Evolutionary conservation across 495 filamentous ascomycete genomes (phyloP).

Genomic region (Aspergillus saccharolyticus): DNA sequence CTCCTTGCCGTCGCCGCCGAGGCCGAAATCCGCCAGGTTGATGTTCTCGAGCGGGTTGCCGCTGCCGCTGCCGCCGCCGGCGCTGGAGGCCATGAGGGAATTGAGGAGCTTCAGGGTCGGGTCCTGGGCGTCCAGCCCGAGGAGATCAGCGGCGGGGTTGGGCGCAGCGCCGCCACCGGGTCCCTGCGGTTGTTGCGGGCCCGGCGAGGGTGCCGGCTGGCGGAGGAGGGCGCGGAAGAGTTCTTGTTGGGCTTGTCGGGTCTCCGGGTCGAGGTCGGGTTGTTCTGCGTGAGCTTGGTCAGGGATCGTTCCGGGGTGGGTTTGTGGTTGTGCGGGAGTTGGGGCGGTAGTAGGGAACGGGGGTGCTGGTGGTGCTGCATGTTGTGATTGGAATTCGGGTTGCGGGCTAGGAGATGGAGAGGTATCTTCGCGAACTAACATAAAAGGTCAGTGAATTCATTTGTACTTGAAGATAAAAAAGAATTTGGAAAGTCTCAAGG

Average conservation of each 20-base stretch:
- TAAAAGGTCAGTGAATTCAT: slow-evolving; percentile 12
- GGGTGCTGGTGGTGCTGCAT: slow-evolving; percentile 9
- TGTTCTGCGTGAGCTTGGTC: neutral
- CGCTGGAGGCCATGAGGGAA: slow-evolving; percentile 50
- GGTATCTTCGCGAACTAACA: slow-evolving; percentile 25
- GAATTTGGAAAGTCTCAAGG: neutral
- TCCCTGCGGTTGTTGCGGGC: slow-evolving; percentile 13
- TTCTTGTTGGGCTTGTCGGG: slow-evolving; percentile 37
- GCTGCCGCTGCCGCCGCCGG: slow-evolving; percentile 22
- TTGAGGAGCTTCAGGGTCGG: slow-evolving; percentile 59
- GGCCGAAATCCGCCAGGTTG: slow-evolving; percentile 23
- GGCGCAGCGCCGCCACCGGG: slow-evolving; percentile 15
- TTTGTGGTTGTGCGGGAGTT: slow-evolving; percentile 11
- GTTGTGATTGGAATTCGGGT: neutral
- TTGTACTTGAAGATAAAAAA: neutral
- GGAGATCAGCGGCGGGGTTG: neutral
- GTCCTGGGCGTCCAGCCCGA: slow-evolving; percentile 30
- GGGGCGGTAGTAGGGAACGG: slow-evolving; percentile 12
- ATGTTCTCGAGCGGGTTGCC: slow-evolving; percentile 16
- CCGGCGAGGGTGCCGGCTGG: slow-evolving; percentile 28
- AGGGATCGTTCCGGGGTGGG: slow-evolving; percentile 2
- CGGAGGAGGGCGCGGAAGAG: slow-evolving; percentile 43
- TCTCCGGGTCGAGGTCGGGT: slow-evolving; percentile 13
- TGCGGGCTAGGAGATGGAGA: slow-evolving; percentile 30
- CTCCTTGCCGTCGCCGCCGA: slow-evolving; percentile 23